Conservation (phyloP, 169 alveolate genomes). For the Besnoitia besnoiti region DNA sequence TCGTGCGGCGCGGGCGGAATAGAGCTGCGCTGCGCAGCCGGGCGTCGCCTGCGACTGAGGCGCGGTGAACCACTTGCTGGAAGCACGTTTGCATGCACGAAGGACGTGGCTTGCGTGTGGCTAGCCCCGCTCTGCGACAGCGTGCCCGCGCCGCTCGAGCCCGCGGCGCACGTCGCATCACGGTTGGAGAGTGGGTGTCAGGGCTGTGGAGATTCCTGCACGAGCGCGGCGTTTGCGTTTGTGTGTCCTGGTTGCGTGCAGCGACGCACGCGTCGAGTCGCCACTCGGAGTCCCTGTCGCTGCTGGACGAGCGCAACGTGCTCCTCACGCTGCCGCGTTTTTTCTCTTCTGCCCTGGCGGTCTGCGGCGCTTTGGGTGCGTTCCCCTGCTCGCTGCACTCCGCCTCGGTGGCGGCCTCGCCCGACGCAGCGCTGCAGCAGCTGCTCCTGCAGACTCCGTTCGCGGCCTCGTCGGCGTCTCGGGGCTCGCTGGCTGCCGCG, state of each 20-base stretch:
- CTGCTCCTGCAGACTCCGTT: background rate
- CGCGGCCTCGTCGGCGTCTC: background rate
- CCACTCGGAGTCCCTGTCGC: constrained; percentile 23
- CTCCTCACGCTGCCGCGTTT: constrained; percentile 35
- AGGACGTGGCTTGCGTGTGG: too few species aligned
- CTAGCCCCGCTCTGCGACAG: too few species aligned
- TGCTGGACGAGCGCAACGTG: background rate
- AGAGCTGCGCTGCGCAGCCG: too few species aligned
- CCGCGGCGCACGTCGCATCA: too few species aligned
- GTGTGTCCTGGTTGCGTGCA: background rate
- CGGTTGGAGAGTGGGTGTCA: too few species aligned
- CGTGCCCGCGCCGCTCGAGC: too few species aligned
- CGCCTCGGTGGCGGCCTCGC: background rate
- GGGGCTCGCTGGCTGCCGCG: background rate
- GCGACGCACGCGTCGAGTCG: constrained; percentile 19
- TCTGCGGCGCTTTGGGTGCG: background rate
- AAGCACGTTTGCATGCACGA: too few species aligned
- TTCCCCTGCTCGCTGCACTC: background rate
- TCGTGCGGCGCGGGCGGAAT: too few species aligned
- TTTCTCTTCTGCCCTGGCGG: constrained; percentile 20
- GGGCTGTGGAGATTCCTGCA: too few species aligned
- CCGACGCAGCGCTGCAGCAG: constrained; percentile 20
- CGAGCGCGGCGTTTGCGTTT: background rate
- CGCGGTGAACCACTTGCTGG: background rate
- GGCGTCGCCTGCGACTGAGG: too few species aligned